These are phyloP conservation scores for Aspergillus sclerotiicarbonarius DNA, from an alignment of 495 filamentous ascomycete species.

Conservation along the genomic window DNA sequence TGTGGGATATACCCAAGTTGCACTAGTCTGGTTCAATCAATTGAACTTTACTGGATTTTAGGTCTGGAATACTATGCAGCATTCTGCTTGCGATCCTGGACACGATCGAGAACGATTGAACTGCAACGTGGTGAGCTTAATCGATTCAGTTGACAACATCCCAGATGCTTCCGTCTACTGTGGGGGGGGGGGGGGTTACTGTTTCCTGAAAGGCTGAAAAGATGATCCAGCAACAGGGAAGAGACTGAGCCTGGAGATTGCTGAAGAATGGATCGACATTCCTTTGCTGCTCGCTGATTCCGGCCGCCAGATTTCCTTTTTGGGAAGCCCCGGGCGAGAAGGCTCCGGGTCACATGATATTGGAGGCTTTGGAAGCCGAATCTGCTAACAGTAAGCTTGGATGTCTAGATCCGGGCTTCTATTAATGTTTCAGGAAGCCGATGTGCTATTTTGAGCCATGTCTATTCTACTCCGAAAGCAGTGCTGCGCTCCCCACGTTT, in stretches of 20 bases:
- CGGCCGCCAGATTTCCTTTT: constrained; percentile 5
- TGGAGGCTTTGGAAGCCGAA: background rate
- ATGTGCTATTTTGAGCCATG: background rate
- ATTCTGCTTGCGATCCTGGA: background rate
- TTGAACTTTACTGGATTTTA: background rate
- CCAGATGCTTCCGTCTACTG: background rate
- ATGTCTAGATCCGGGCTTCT: background rate
- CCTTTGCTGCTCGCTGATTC: background rate
- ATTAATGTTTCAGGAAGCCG: background rate
- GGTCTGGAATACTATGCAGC: background rate
- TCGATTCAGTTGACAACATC: background rate
- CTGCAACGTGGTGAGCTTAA: background rate
- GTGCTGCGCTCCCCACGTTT: background rate
- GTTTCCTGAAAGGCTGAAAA: background rate
- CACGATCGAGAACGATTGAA: background rate
- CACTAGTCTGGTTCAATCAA: background rate
- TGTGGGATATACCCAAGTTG: too few species aligned
- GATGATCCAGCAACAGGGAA: too few species aligned
- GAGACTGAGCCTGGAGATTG: background rate
- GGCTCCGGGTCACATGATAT: constrained; percentile 13
- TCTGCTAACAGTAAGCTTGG: background rate
- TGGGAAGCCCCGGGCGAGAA: background rate
- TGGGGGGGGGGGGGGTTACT: too few species aligned
- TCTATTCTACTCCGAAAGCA: background rate
- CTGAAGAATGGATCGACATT: constrained; percentile 12